These are phyloP conservation scores for Leccinum glutinopallens DNA, from an alignment of 1,284 basidiomycete species.

Conservation along the genomic window DNA sequence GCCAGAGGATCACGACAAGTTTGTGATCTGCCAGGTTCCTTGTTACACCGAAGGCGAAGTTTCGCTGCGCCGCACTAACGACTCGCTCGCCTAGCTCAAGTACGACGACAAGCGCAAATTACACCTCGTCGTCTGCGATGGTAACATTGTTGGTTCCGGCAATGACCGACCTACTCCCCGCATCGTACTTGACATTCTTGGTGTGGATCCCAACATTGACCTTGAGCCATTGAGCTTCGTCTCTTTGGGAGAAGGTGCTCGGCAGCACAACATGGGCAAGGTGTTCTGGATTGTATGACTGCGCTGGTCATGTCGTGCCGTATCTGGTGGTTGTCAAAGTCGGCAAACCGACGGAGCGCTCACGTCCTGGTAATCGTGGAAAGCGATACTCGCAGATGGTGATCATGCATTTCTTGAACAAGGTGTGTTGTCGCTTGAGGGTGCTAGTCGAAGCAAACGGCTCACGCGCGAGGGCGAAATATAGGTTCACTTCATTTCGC, in stretches of 20 bases:
- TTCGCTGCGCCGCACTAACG: constrained; percentile 73
- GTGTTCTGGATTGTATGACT: constrained; percentile 97
- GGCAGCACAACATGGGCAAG: constrained; percentile 98
- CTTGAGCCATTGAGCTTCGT: constrained; percentile 95
- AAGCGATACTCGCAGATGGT: constrained; percentile 97
- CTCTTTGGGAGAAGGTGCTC: constrained; percentile 91
- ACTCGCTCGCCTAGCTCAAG: constrained; percentile 60
- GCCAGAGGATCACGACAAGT: constrained; percentile 6
- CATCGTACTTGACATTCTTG: constrained; percentile 96
- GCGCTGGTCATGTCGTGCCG: constrained; percentile 92
- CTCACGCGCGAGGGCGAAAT: neutral
- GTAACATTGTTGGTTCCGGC: constrained; percentile 96
- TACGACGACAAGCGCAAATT: constrained; percentile 61
- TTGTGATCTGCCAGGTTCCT: constrained; percentile 2
- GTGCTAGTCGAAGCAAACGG: neutral
- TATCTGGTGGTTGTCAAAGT: constrained; percentile 97
- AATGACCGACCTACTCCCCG: constrained; percentile 91
- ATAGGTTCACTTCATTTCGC: constrained; percentile 92
- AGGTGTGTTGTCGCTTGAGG: constrained; percentile 47
- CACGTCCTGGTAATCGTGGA: constrained; percentile 92
- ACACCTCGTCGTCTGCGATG: constrained; percentile 94
- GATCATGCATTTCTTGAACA: constrained; percentile 97
- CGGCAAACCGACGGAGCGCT: constrained; percentile 93
- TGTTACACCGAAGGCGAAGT: constrained; percentile 1
- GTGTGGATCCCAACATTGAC: constrained; percentile 90